Conservation (phyloP, 2,329 filamentous ascomycete species). For the Phoma herbarum region DNA sequence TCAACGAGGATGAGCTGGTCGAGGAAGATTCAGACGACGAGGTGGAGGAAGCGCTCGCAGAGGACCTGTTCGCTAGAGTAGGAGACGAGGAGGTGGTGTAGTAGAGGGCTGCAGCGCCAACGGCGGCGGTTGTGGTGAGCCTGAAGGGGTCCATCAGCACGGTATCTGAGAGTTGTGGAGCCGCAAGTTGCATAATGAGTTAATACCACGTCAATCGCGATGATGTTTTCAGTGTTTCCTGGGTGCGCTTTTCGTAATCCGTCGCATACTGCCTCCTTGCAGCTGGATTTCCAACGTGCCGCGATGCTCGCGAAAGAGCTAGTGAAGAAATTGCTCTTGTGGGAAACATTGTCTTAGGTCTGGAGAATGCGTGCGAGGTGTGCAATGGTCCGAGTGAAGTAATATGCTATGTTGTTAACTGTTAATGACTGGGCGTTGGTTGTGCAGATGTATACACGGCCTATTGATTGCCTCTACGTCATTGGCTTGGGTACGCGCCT, state of each 20-base stretch:
- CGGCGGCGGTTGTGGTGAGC: conserved; percentile 30
- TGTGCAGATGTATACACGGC: conserved; percentile 10
- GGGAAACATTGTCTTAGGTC: conserved; percentile 19
- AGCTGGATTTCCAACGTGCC: conserved; percentile 18
- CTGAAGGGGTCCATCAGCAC: conserved; percentile 6
- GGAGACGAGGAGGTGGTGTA: conserved; percentile 19
- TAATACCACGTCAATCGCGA: conserved; percentile 32
- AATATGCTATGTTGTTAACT: conserved; percentile 1
- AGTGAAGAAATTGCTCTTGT: conserved; percentile 19
- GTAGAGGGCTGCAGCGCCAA: conserved; percentile 28
- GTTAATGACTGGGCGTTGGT: conserved; percentile 2
- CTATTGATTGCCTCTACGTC: conserved; percentile 27
- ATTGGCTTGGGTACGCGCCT: conserved; percentile 17
- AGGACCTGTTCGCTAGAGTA: neutral
- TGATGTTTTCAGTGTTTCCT: conserved; percentile 28
- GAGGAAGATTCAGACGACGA: neutral
- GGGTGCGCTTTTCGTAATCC: conserved; percentile 30
- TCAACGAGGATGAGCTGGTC: neutral
- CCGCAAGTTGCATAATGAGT: neutral
- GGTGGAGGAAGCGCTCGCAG: conserved; percentile 1
- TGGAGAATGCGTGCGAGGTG: neutral
- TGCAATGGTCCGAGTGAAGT: neutral
- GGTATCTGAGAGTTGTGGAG: neutral
- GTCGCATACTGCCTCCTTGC: conserved; percentile 30
- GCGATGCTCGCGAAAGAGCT: conserved; percentile 20